These are phyloP conservation scores for Candida khao-thaluensis DNA, from an alignment of 805 yeast genomes.

Conservation along the genomic window DNA sequence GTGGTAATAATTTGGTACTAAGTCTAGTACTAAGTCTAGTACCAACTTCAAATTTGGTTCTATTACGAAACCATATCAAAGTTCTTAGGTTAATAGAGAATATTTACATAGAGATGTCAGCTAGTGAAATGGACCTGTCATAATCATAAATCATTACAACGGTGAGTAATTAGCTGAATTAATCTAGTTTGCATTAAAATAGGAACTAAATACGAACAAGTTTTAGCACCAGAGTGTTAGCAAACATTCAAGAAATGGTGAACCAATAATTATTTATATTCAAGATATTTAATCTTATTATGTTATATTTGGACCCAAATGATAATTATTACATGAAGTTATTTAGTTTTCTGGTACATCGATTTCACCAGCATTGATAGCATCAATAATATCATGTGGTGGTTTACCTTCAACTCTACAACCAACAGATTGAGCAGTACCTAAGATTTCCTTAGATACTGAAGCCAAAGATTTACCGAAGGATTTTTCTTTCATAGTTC, in stretches of 20 bases:
- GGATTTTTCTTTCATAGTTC: slow-evolving; percentile 95
- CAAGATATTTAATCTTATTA: slow-evolving; percentile 8
- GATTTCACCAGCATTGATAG: slow-evolving; percentile 97
- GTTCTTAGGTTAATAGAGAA: too few relatives aligned
- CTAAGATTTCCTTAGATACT: slow-evolving; percentile 97
- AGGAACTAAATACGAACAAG: slow-evolving; percentile 68
- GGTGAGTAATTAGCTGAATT: slow-evolving; percentile 76
- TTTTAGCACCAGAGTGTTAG: slow-evolving; percentile 91
- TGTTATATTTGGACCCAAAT: slow-evolving; percentile 7
- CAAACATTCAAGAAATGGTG: slow-evolving; percentile 50
- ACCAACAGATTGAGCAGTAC: slow-evolving; percentile 99
- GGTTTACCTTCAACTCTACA: slow-evolving; percentile 99
- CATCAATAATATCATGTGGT: slow-evolving; percentile 98
- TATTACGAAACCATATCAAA: too few relatives aligned
- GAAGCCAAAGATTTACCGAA: slow-evolving; percentile 97
- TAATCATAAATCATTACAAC: slow-evolving; percentile 44
- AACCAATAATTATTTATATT: slow-evolving; percentile 8
- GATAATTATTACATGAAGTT: slow-evolving; percentile 25
- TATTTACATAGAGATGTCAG: slow-evolving; percentile 44
- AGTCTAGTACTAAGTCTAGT: too few relatives aligned
- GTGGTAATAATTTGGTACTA: too few relatives aligned
- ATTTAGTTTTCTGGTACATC: slow-evolving; percentile 81
- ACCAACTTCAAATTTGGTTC: too few relatives aligned
- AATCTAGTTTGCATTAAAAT: slow-evolving; percentile 86
- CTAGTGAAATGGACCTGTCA: slow-evolving; percentile 68